Base-by-base conservation (phyloP, 176 grass and related monocot genomes). In the barley (Hordeum vulgare) region DNA sequence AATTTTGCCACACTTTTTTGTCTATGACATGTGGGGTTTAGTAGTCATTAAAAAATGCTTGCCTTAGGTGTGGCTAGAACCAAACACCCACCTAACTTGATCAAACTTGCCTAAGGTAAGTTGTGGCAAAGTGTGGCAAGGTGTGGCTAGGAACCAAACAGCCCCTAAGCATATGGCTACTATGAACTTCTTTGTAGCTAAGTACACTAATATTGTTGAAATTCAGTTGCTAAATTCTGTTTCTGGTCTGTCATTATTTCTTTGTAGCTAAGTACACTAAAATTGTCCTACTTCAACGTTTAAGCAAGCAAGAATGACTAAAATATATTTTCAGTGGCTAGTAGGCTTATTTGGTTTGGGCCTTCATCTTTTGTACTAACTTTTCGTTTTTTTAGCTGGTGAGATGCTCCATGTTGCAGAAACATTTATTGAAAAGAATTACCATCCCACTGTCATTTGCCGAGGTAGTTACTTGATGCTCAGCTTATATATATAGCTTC, bases 361-460 rank as follows among this genome's bases (percentile, higher is more conserved):
- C 4, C 36, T 39, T 77, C 9, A 25, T 39, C 37, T 59, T 27
- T 18, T 10, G 41, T 61, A 23, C 61, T 84, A 76, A 84, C 45
- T 71, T 44, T 63, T 63, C 9, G 17, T 78, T 81, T 80, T 15
- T 77, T 79, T 88, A 99, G 96, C 96, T 94, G 96, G 96, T 24
- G 96, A 99, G 91, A 95, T 99, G 93, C 96, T 99, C 45, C 96
- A 94, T 83, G 96, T 96, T 79, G 96, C 96, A 35, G 87, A 95
- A 57, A 71, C 93, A 29, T 99, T 99, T 65, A 94, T 99, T 74
- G 91, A 96, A 71, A 99, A 96, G 68, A 89, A 92, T 57, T 99
- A 87, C 70, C 96, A 99, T 85, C 96, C 96, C 59, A 99, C 93
- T 58, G 93, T 99, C 85, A 90, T 99, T 84, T 99, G 96, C 62